Evolutionary conservation across 164 flowering plant species (phyloP), one percentile per base, ranked within the genome.

Genomic region (Stephania japonica): DNA sequence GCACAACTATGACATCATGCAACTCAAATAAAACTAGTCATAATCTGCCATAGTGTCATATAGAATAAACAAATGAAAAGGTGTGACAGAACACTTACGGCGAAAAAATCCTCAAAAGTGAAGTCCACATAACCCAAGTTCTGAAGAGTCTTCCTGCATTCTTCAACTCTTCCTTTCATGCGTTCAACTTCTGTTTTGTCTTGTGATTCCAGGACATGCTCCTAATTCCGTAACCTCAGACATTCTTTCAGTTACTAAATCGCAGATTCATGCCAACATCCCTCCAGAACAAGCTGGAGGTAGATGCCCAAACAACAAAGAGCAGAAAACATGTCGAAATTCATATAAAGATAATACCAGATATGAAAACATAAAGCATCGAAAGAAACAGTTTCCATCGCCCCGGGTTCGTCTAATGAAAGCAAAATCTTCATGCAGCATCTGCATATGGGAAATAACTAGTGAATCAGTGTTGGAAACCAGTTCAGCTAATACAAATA

Each of bases 311-410:
- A 75, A 73, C 41, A 70, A 67, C 49, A 67, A 70, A 75, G 23
- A 59, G 66, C 14, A 70, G n/a, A 73, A 71, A 27, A 66, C 24
- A 7, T 62, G 12, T 9, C 77, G 71, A 71, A n/a, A 44, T 24
- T 69, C 16, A 41, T 44, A 70, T 26, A 67, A 42, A 56, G 70
- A 68, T 16, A 85, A 76, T 87, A 95, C 99, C 80, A 95, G 92
- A 76, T 91, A 93, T 23, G 98, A 84, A 81, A 93, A 95, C 99
- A 95, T 93, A 76, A 95, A 93, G 84, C 94, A 80, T 42, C 98
- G 88, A 74, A 90, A 95, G 81, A 95, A 95, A 83, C 99, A 95
- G 73, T 95, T 95, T 63, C 99, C 99, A 84, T 95, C 99, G 71
- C 99, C 99, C 18, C 98, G 81, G 21, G 99, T 87, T 75, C 99